A percentile compares a stretch with the other conserved stretches of the same genome.
Evolutionary conservation across 2,329 filamentous ascomycete species (phyloP).

Genomic region (Stagonosporopsis cucurbitacearum): DNA sequence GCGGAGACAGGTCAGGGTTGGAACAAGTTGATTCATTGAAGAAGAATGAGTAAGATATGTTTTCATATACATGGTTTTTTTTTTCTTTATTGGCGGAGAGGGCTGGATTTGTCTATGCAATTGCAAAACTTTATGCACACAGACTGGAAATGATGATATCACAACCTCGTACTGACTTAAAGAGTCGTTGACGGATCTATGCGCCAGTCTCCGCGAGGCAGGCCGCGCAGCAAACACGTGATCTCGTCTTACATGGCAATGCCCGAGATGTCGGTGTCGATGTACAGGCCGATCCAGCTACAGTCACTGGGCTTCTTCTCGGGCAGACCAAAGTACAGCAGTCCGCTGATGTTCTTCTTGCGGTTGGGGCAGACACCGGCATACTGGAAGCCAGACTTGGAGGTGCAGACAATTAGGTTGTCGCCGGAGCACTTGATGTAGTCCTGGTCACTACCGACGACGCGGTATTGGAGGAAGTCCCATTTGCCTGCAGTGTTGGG

Average conservation of each 20-base stretch:
- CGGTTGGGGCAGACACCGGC: slow-evolving; percentile 2
- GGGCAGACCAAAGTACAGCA: slow-evolving; percentile 8
- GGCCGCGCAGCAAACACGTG: too few species aligned
- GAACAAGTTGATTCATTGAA: too few species aligned
- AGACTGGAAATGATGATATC: too few species aligned
- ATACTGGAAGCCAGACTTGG: slow-evolving; percentile 2
- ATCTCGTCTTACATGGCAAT: background rate
- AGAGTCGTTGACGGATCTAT: too few species aligned
- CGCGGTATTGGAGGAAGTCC: slow-evolving; percentile 8
- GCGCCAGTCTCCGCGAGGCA: too few species aligned
- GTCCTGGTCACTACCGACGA: background rate
- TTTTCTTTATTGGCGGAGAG: too few species aligned
- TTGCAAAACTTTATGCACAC: too few species aligned
- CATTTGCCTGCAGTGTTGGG: slow-evolving; percentile 4
- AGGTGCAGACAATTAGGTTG: slow-evolving; percentile 1
- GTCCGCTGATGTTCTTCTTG: slow-evolving; percentile 8
- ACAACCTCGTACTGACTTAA: too few species aligned
- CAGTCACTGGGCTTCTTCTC: slow-evolving; percentile 5
- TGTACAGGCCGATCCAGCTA: slow-evolving; percentile 5
- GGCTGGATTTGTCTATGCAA: too few species aligned
- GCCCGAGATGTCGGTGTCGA: background rate
- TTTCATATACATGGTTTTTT: too few species aligned
- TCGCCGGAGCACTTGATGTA: slow-evolving; percentile 10
- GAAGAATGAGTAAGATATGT: too few species aligned
- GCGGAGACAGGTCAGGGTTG: too few species aligned